A percentile compares a stretch with the other conserved stretches of the same genome.
phyloP scores from a whole-genome alignment of 1,284 basidiomycete species.

The Apiotrichum gracile region DNA sequence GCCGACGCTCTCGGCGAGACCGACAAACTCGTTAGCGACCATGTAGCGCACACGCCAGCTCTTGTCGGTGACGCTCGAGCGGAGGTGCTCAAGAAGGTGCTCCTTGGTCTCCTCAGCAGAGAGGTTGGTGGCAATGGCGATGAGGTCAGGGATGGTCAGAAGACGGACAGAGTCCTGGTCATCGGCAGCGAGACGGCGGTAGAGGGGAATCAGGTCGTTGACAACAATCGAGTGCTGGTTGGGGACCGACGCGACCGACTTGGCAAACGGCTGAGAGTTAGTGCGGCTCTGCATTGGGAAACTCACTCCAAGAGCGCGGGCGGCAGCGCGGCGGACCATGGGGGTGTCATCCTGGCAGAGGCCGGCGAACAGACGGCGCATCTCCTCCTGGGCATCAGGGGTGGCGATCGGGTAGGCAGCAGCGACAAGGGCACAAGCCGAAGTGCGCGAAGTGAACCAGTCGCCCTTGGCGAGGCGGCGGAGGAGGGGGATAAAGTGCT shows the following conservation, averaged over 20 bases:
- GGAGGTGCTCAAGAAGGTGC: conserved; percentile 80
- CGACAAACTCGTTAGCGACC: conserved; percentile 97
- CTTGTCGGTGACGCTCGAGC: conserved; percentile 85
- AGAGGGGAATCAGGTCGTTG: conserved; percentile 84
- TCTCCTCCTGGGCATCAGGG: conserved; percentile 71
- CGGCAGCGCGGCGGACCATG: conserved; percentile 95
- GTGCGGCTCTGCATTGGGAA: not conserved
- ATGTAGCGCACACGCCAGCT: conserved; percentile 99
- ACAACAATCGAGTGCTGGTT: conserved; percentile 66
- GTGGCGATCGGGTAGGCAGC: conserved; percentile 82
- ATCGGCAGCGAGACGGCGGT: conserved; percentile 88
- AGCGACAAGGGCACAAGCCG: conserved; percentile 88
- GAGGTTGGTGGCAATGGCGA: conserved; percentile 82
- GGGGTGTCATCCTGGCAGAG: conserved; percentile 94
- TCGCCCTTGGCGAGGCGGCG: conserved; percentile 87
- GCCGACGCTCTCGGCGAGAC: conserved; percentile 83
- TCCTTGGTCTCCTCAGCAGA: conserved; percentile 83
- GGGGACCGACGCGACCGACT: conserved; percentile 55
- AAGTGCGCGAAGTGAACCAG: conserved; percentile 99
- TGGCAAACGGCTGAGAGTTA: conserved; percentile 61
- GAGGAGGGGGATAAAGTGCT: conserved; percentile 85
- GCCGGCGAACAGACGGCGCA: conserved; percentile 76
- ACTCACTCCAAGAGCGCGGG: conserved; percentile 90
- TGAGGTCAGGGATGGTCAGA: conserved; percentile 92
- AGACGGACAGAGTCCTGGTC: conserved; percentile 98